Conservation (phyloP, 2,329 filamentous ascomycete genomes). For the Didymella glomerata region DNA sequence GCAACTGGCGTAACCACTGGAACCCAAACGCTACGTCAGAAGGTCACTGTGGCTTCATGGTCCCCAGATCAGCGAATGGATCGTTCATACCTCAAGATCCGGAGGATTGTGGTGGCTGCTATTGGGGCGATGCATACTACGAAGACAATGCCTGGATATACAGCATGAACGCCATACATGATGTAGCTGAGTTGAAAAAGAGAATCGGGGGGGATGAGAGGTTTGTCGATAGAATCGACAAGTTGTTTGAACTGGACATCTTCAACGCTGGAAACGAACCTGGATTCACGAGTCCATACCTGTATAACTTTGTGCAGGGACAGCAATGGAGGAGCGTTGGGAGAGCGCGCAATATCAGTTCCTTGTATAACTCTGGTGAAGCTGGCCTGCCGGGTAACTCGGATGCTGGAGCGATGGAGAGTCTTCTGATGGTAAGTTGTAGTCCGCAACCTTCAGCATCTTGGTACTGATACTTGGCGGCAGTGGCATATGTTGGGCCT, state of each 20-base stretch:
- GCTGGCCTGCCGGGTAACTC: conserved; percentile 73
- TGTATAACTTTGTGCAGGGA: conserved; percentile 70
- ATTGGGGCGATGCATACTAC: conserved; percentile 70
- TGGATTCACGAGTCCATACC: conserved; percentile 69
- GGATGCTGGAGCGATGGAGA: conserved; percentile 77
- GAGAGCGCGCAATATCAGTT: conserved; percentile 66
- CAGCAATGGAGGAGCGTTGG: conserved; percentile 69
- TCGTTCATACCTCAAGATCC: conserved; percentile 61
- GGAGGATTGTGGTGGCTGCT: conserved; percentile 68
- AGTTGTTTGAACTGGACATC: conserved; percentile 64
- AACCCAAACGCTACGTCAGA: conserved; percentile 65
- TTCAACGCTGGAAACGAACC: conserved; percentile 76
- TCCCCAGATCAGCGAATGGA: conserved; percentile 63
- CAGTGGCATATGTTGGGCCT: conserved; percentile 49
- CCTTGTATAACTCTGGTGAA: conserved; percentile 62
- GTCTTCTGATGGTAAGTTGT: conserved; percentile 60
- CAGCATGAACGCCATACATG: conserved; percentile 74
- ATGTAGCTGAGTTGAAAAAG: conserved; percentile 64
- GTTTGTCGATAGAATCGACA: conserved; percentile 68
- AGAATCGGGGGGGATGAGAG: conserved; percentile 63
- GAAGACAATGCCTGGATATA: conserved; percentile 71
- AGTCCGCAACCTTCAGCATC: neutral
- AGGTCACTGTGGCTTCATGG: conserved; percentile 71
- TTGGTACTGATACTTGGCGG: conserved; percentile 9
- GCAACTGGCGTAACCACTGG: conserved; percentile 78